Evolutionary conservation across 805 yeast species (phyloP), one percentile per base, ranked within the genome.

Genomic region (Phaffomyces antillensis): DNA sequence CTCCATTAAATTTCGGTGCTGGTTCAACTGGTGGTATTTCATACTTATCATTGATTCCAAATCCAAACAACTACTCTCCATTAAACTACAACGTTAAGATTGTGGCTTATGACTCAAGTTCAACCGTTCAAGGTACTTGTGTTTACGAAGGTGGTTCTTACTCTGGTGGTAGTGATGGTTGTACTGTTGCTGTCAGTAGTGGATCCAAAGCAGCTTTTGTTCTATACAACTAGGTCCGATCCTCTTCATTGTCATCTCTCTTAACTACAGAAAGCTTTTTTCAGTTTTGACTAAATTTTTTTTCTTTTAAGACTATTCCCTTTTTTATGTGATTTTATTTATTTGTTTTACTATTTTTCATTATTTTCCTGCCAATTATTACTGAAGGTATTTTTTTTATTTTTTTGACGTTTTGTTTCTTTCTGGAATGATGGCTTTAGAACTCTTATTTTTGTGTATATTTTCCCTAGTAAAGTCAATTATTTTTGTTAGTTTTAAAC

Each of bases 1-100:
- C 98, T 53, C 98, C 98, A 59, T 75, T 91, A 55, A 86, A 83
- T 69, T 75, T 93, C 59, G 99, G 99, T 66, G 88, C 97, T 45
- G 97, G 98, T 63, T 72, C 75, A 68, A 72, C 85, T 50, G 50
- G 58, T 48, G 76, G 77, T 51, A 71, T 79, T 60, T 73, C 96
- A 44, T 90, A 87, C 76, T 70, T 91, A 59, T 87, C 96, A 13
- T 73, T 91, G 67, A 87, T 89, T 69, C 96, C 96, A 68, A 91
- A 91, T 74, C 96, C 97, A 61, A 89, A 90, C 80, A 87, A 86
- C 76, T 52, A 62, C 24, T 63, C 73, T 25, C 68, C 89, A 44
- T 74, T 82, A 61, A 82, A 81, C 74, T 84, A 66, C 74, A 81
- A 76, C 58, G 79, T 84, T 53, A 79, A 79, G 71, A 89, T 91